phyloP scores from a whole-genome alignment of 2,329 filamentous ascomycete genomes.

The Colletotrichum sojae region DNA sequence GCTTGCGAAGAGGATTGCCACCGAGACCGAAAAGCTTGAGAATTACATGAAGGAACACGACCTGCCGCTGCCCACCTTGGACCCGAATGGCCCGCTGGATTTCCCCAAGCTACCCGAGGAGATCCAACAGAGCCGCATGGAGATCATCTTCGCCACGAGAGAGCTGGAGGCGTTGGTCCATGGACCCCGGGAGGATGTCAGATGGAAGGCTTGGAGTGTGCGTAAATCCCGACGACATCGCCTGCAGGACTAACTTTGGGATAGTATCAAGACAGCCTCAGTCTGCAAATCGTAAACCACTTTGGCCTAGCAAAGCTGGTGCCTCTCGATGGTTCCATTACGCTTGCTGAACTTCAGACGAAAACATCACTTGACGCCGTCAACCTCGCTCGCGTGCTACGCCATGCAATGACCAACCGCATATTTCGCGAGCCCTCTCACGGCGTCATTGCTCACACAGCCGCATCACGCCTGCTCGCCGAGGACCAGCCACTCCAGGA shows the following conservation, averaged over 20 bases:
- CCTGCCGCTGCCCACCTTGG: slow-evolving; percentile 60
- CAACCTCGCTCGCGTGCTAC: slow-evolving; percentile 66
- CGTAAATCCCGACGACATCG: slow-evolving; percentile 43
- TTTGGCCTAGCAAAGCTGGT: slow-evolving; percentile 62
- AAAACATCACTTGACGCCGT: slow-evolving; percentile 62
- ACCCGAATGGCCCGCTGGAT: slow-evolving; percentile 58
- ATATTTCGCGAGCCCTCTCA: slow-evolving; percentile 68
- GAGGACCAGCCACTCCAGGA: slow-evolving; percentile 63
- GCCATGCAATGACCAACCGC: slow-evolving; percentile 70
- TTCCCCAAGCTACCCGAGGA: slow-evolving; percentile 64
- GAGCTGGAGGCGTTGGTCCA: slow-evolving; percentile 63
- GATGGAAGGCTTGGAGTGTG: slow-evolving; percentile 68
- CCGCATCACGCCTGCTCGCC: slow-evolving; percentile 65
- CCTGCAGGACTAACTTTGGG: slow-evolving; percentile 24
- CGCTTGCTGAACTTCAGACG: slow-evolving; percentile 60
- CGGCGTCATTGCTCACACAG: slow-evolving; percentile 68
- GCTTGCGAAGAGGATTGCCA: slow-evolving; percentile 63
- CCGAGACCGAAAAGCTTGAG: slow-evolving; percentile 65
- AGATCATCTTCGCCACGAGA: slow-evolving; percentile 63
- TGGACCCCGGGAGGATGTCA: slow-evolving; percentile 64
- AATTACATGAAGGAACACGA: slow-evolving; percentile 60
- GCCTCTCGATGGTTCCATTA: slow-evolving; percentile 60
- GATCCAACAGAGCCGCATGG: slow-evolving; percentile 60
- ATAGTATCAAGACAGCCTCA: slow-evolving; percentile 64
- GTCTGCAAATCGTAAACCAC: background rate